Percentiles rank a stretch among this genome's conserved stretches.
Conservation (phyloP, 2,329 filamentous ascomycete genomes). For the Diaporthe australafricana region DNA sequence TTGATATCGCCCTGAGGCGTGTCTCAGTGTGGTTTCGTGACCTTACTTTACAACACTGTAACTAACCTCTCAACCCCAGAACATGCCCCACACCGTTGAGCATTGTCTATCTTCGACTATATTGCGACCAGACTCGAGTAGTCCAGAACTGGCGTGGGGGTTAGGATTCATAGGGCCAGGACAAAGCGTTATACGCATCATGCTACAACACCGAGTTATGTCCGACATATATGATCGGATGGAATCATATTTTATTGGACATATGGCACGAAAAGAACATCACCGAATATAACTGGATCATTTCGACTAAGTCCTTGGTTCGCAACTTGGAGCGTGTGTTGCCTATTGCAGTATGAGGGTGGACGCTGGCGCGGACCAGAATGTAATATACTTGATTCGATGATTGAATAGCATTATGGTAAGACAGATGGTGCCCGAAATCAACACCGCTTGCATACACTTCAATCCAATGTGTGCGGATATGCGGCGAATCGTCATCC, state of each 20-base stretch:
- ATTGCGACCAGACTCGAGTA: background rate
- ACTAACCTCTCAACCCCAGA: background rate
- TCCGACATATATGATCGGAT: background rate
- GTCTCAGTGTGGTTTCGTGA: background rate
- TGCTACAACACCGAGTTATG: conserved; percentile 4
- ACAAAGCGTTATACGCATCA: too few relatives aligned
- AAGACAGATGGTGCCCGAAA: background rate
- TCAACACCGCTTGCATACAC: background rate
- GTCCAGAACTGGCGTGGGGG: too few relatives aligned
- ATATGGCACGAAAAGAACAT: background rate
- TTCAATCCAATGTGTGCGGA: background rate
- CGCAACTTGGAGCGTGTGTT: background rate
- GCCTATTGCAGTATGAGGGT: background rate
- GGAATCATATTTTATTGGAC: background rate
- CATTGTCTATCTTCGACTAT: background rate
- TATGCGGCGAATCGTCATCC: background rate
- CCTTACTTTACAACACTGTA: background rate
- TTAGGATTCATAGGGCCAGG: too few relatives aligned
- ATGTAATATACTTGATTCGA: background rate
- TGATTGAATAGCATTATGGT: background rate
- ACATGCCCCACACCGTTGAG: background rate
- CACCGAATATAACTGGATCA: background rate
- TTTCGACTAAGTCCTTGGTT: background rate
- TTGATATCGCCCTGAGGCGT: background rate
- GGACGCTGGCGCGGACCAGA: background rate